phyloP scores from a whole-genome alignment of 164 flowering plant genomes.

The Liriodendron chinense region DNA sequence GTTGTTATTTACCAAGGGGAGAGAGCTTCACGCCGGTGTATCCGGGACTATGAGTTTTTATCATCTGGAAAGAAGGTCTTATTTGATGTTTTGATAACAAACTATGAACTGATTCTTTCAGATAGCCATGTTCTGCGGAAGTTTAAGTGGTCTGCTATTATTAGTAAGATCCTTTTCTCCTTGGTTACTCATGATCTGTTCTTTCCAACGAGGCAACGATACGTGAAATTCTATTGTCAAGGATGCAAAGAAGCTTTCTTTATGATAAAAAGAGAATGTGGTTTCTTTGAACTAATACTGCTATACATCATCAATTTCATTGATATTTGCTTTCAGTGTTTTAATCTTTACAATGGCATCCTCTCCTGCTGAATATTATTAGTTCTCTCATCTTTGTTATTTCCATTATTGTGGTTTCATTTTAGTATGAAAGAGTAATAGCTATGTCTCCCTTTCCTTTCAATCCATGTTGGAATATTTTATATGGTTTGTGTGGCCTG shows the following conservation, averaged over 20 bases:
- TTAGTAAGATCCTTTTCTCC: constrained; percentile 3
- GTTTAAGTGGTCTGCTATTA: constrained; percentile 14
- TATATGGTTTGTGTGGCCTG: no score
- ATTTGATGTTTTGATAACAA: constrained; percentile 12
- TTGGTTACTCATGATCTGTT: no score
- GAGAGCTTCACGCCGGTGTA: constrained; percentile 5
- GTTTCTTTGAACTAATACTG: not conserved
- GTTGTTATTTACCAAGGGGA: constrained; percentile 12
- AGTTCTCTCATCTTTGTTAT: not conserved
- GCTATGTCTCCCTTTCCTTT: no score
- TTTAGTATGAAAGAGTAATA: no score
- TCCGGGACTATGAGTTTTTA: constrained; percentile 7
- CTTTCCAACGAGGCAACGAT: not conserved
- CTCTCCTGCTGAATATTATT: not conserved
- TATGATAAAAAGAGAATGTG: not conserved
- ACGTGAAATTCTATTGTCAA: not conserved
- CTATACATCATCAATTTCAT: not conserved
- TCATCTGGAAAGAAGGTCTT: constrained; percentile 3
- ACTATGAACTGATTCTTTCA: constrained; percentile 9
- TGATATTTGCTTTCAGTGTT: not conserved
- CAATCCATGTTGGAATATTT: no score
- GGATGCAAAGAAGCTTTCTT: not conserved
- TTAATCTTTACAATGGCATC: not conserved
- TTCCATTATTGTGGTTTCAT: not conserved
- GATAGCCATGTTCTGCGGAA: constrained; percentile 8